These are phyloP conservation scores for Tremellales sp. DNA, from an alignment of 1,284 basidiomycete genomes.

Conservation along the genomic window DNA sequence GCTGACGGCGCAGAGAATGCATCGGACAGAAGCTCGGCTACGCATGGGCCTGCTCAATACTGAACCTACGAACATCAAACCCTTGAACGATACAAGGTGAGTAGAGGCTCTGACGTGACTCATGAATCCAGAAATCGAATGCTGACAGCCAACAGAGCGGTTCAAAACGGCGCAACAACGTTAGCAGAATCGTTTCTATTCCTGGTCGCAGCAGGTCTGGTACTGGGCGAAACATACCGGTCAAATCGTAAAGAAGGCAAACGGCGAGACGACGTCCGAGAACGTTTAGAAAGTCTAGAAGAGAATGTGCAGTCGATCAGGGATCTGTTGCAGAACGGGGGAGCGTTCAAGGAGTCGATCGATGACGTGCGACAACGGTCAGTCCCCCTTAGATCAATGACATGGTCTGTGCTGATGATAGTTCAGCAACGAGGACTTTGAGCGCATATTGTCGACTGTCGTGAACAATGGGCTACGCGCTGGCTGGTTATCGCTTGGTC, in stretches of 20 bases:
- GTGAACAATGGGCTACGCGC: conserved; percentile 67
- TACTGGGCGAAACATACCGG: conserved; percentile 73
- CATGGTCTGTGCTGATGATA: conserved; percentile 3
- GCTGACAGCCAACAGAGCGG: conserved; percentile 57
- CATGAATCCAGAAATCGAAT: not conserved
- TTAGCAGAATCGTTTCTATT: conserved; percentile 85
- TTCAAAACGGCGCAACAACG: conserved; percentile 81
- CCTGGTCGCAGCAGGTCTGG: conserved; percentile 67
- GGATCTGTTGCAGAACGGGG: conserved; percentile 14
- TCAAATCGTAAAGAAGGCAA: conserved; percentile 67
- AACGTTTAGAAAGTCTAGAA: conserved; percentile 57
- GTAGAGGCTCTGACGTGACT: conserved; percentile 34
- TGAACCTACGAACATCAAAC: conserved; percentile 68
- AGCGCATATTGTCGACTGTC: conserved; percentile 62
- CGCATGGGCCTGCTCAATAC: conserved; percentile 77
- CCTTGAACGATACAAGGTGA: conserved; percentile 75
- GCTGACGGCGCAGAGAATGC: conserved; percentile 53
- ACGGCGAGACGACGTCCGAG: conserved; percentile 69
- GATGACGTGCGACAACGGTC: conserved; percentile 30
- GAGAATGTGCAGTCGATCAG: conserved; percentile 49
- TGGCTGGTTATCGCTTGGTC: conserved; percentile 54
- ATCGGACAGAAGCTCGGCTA: conserved; percentile 69
- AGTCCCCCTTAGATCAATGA: conserved; percentile 5
- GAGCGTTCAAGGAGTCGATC: conserved; percentile 16
- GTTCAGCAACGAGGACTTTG: conserved; percentile 52